phyloP scores from a whole-genome alignment of 345 rosid species.

The Lagerstroemia speciosa region DNA sequence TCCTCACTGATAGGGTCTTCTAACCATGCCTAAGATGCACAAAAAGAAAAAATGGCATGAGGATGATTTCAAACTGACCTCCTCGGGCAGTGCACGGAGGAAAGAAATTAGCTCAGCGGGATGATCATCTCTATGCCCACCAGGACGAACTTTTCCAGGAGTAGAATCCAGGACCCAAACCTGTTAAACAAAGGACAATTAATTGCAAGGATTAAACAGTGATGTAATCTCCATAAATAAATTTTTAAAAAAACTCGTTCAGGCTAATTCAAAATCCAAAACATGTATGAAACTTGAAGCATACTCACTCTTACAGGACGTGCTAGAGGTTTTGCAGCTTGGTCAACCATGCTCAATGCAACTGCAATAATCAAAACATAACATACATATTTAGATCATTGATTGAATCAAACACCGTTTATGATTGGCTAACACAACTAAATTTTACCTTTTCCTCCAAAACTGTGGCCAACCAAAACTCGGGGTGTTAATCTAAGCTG shows the following conservation, averaged over 20 bases:
- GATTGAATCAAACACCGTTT: not conserved
- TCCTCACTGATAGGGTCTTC: not conserved
- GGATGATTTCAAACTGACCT: slow-evolving; percentile 29
- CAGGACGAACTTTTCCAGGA: slow-evolving; percentile 88
- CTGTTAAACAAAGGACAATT: slow-evolving; percentile 21
- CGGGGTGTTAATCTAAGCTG: slow-evolving; percentile 79
- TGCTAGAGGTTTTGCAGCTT: slow-evolving; percentile 96
- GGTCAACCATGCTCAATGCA: slow-evolving; percentile 93
- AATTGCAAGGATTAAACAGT: not conserved
- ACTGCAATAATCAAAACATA: slow-evolving; percentile 27
- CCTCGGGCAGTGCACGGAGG: slow-evolving; percentile 54
- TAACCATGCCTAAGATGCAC: not conserved
- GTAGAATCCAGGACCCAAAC: slow-evolving; percentile 97
- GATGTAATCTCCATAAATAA: not conserved
- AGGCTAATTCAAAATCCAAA: not conserved
- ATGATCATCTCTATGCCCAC: slow-evolving; percentile 85
- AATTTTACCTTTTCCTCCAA: slow-evolving; percentile 96
- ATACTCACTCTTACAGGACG: slow-evolving; percentile 72
- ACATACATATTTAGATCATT: not conserved
- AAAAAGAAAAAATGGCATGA: not conserved
- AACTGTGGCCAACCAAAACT: slow-evolving; percentile 88
- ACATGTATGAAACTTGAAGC: not conserved
- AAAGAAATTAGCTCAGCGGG: slow-evolving; percentile 76
- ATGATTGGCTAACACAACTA: slow-evolving; percentile 4
- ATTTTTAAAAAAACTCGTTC: not conserved